Evolutionary conservation across 768 basidiomycete species (phyloP), one percentile per base, ranked within the genome.

Genomic region (Mycena pura): DNA sequence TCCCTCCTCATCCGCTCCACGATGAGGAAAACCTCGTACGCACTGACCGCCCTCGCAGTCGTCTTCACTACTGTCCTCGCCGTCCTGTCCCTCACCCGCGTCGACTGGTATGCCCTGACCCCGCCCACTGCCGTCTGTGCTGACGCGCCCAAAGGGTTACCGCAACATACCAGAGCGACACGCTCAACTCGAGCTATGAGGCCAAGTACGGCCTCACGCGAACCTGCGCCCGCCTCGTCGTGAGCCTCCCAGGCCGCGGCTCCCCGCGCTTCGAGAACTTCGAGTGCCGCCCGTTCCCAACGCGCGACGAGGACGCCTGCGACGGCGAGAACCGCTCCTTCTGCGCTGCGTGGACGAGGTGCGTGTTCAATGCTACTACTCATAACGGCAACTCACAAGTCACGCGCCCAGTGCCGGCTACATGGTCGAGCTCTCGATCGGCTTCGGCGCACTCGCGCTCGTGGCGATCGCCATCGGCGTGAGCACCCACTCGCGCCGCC

Each of bases 321-420:
- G 78, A 82, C 44, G 70, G 84, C 41, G 84, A 87, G 61, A 87
- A 89, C 60, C 74, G 76, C 32, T 55, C 73, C 0, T 86, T 90
- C 69, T 92, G 91, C 72, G 81, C 83, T 8, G 78, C 81, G 34
- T 92, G 91, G 91, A 83, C 81, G 3, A 90, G 82, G 27, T 83
- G 78, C 29, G 77, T n/a, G 72, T 0, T 84, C 82, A 69, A 34
- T 44, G 2, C 13, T 14, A 1, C 1, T 10, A n/a, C 8, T 21
- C 2, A n/a, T 25, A 25, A 25, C 15, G 6, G 0, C 8, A 13
- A 24, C 13, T 44, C 21, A 17, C 15, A 43, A 41, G 17, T 25
- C 52, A 31, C 46, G 19, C 29, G 17, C 8, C 14, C 31, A 84
- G 86, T 43, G 91, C 91, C 15, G 82, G 82, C 2, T 93, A 90